Percentiles rank a stretch among this genome's conserved stretches.
phyloP scores from a whole-genome alignment of 2,329 filamentous ascomycete species.

The Verticillium longisporum region DNA sequence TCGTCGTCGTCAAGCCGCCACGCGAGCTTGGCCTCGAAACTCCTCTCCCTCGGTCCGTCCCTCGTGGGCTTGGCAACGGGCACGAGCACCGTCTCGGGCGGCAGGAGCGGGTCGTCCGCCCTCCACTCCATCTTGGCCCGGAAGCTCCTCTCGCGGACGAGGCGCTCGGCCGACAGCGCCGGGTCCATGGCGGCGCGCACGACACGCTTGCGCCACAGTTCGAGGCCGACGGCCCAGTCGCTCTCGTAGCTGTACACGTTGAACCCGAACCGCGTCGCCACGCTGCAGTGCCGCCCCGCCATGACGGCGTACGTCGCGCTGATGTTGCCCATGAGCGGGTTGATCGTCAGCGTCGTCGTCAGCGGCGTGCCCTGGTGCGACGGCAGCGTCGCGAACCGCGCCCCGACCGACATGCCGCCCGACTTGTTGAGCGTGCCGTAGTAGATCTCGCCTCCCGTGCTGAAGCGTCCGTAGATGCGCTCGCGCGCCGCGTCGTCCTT shows the following conservation, averaged over 20 bases:
- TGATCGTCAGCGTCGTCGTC: slow-evolving; percentile 87
- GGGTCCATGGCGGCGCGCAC: slow-evolving; percentile 5
- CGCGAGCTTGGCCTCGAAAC: slow-evolving; percentile 47
- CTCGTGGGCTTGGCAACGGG: not conserved
- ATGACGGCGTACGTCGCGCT: slow-evolving; percentile 88
- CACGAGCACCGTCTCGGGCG: not conserved
- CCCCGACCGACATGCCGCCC: slow-evolving; percentile 80
- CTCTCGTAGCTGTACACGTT: slow-evolving; percentile 99
- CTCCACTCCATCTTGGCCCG: slow-evolving; percentile 44
- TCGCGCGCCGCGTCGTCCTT: slow-evolving; percentile 37
- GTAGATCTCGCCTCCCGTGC: slow-evolving; percentile 86
- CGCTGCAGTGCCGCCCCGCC: slow-evolving; percentile 72
- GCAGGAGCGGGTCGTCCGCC: slow-evolving; percentile 26
- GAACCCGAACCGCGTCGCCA: slow-evolving; percentile 91
- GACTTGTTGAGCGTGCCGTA: slow-evolving; percentile 94
- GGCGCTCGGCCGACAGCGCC: slow-evolving; percentile 10
- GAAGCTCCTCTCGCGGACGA: slow-evolving; percentile 33
- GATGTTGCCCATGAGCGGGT: slow-evolving; percentile 89
- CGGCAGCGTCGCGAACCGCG: slow-evolving; percentile 83
- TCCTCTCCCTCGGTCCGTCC: slow-evolving; percentile 28
- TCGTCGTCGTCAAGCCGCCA: slow-evolving; percentile 35
- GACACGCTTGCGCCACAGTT: slow-evolving; percentile 72
- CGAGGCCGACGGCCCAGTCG: slow-evolving; percentile 83
- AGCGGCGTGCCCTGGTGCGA: slow-evolving; percentile 79
- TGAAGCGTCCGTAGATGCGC: slow-evolving; percentile 73